A percentile compares a stretch with the other conserved stretches of the same genome.
phyloP scores from a whole-genome alignment of 139 green algal species.

The Volvox africanus region DNA sequence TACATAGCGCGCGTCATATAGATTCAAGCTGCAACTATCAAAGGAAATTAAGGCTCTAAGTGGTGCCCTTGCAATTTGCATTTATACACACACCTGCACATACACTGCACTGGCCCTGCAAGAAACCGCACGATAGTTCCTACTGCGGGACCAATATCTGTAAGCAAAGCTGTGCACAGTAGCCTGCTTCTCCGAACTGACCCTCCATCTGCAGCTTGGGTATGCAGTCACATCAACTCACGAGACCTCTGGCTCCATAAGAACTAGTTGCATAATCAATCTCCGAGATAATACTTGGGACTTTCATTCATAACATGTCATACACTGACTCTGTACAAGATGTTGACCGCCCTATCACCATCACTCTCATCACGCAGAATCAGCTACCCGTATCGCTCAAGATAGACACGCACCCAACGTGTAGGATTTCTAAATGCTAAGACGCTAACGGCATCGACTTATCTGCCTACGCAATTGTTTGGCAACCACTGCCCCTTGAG shows the following conservation, averaged over 20 bases:
- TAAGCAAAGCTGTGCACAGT: too few relatives aligned
- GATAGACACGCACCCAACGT: neutral
- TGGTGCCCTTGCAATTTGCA: neutral
- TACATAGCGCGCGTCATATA: too few relatives aligned
- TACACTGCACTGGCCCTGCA: neutral
- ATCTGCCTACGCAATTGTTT: neutral
- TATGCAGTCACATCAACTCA: too few relatives aligned
- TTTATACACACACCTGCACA: neutral
- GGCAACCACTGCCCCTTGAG: neutral
- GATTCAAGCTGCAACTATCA: too few relatives aligned
- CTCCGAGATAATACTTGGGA: too few relatives aligned
- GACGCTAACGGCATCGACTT: neutral
- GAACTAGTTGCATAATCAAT: too few relatives aligned
- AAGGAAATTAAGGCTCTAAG: neutral
- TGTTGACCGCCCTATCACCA: neutral
- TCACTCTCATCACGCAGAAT: neutral
- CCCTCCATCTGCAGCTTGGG: too few relatives aligned
- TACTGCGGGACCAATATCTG: too few relatives aligned
- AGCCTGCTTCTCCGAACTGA: too few relatives aligned
- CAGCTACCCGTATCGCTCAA: neutral
- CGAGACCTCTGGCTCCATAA: too few relatives aligned
- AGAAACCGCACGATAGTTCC: neutral
- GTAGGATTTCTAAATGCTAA: neutral
- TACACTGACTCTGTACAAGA: neutral
- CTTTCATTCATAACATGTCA: neutral